A percentile compares a stretch with the other conserved stretches of the same genome.
These are phyloP conservation scores for Melanomma pulvis-pyrius DNA, from an alignment of 495 filamentous ascomycete species.

Conservation along the genomic window DNA sequence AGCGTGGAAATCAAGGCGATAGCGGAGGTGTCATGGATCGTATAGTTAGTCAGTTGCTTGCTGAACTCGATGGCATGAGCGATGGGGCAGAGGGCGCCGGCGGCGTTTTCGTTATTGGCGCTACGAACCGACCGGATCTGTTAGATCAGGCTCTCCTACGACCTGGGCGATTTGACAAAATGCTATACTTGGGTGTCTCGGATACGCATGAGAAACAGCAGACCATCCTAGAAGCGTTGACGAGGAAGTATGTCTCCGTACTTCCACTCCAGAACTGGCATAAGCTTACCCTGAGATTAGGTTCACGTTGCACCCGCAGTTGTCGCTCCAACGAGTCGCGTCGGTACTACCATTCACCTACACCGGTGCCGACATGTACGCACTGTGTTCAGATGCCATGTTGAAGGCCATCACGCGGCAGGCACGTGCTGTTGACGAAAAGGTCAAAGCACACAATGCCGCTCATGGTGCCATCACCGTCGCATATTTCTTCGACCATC, in stretches of 20 bases:
- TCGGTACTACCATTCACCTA: slow-evolving; percentile 89
- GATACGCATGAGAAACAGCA: slow-evolving; percentile 97
- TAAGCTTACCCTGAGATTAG: slow-evolving; percentile 46
- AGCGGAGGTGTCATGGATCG: slow-evolving; percentile 99
- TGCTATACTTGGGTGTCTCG: slow-evolving; percentile 94
- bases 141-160: slow-evolving; percentile 88
- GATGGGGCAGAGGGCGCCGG: slow-evolving; percentile 78
- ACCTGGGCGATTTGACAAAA: slow-evolving; percentile 96
- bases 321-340: slow-evolving; percentile 75
- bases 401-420: slow-evolving; percentile 95
- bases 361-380: slow-evolving; percentile 95
- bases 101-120: slow-evolving; percentile 96
- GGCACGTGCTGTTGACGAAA: slow-evolving; percentile 79
- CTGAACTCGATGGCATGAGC: slow-evolving; percentile 97
- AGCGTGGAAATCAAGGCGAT: slow-evolving; percentile 96
- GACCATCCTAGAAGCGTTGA: slow-evolving; percentile 91
- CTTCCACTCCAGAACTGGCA: background rate
- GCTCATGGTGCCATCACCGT: slow-evolving; percentile 63
- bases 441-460: slow-evolving; percentile 67
- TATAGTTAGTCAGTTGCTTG: slow-evolving; percentile 92
- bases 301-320: slow-evolving; percentile 75
- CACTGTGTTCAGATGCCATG: slow-evolving; percentile 96
- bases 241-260: slow-evolving; percentile 70
- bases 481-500: slow-evolving; percentile 93
- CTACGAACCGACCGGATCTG: slow-evolving; percentile 92